These are phyloP conservation scores for Erodium texanum DNA, from an alignment of 441 rosid species.

Conservation along the genomic window DNA sequence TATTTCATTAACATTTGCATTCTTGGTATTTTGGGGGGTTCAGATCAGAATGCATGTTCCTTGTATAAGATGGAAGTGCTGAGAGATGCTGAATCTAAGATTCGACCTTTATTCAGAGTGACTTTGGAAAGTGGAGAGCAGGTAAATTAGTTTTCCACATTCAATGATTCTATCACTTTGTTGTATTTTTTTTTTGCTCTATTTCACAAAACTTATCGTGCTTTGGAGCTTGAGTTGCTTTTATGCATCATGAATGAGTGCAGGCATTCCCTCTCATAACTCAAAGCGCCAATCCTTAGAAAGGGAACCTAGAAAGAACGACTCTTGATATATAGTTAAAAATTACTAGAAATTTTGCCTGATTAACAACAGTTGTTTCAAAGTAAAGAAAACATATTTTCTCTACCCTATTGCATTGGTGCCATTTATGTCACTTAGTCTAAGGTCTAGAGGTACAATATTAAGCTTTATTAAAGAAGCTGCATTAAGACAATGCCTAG, in stretches of 20 bases:
- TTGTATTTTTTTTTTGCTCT: not conserved
- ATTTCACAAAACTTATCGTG: not conserved
- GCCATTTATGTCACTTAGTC: too few species aligned
- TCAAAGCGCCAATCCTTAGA: not conserved
- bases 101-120: conserved; percentile 77
- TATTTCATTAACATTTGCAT: not conserved
- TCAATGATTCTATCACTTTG: not conserved
- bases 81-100: conserved; percentile 74
- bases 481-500: too few species aligned
- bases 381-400: too few species aligned
- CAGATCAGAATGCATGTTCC: conserved; percentile 62
- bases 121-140: conserved; percentile 68
- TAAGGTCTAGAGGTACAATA: too few species aligned
- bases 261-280: not conserved
- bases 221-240: not conserved
- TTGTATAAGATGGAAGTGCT: conserved; percentile 92
- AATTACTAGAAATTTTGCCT: not conserved
- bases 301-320: not conserved
- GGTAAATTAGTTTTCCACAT: conserved; percentile 38
- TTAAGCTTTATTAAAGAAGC: too few species aligned
- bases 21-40: conserved; percentile 13
- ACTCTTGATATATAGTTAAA: not conserved
- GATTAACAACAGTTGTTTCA: not conserved
- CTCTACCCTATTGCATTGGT: too few species aligned
- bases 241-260: not conserved